Conservation (phyloP, 495 filamentous ascomycete species). For the Xylaria grammica region DNA sequence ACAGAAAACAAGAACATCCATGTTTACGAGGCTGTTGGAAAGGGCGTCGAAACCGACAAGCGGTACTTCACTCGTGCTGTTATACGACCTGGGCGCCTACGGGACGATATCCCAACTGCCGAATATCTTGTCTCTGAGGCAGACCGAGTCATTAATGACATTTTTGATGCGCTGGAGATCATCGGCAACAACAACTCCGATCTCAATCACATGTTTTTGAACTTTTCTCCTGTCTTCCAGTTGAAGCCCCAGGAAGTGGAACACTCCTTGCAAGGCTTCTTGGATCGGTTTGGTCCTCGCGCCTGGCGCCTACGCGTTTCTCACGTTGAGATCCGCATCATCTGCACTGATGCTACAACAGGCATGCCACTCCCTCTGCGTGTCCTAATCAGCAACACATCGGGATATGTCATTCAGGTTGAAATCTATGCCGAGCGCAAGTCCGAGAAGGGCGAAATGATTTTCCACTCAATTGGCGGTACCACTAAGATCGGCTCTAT, state of each 20-base stretch:
- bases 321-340: conserved; percentile 96
- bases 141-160: conserved; percentile 95
- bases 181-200: conserved; percentile 99
- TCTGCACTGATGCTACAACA: conserved; percentile 88
- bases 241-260: conserved; percentile 89
- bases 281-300: conserved; percentile 94
- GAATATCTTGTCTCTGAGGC: conserved; percentile 98
- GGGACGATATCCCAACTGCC: conserved; percentile 95
- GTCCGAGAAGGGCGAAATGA: conserved; percentile 94
- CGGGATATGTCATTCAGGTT: conserved; percentile 97
- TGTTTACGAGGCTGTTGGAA: conserved; percentile 95
- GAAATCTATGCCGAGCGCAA: conserved; percentile 98
- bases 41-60: conserved; percentile 92
- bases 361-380: conserved; percentile 90
- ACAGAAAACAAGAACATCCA: conserved; percentile 99
- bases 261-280: conserved; percentile 90
- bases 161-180: conserved; percentile 95
- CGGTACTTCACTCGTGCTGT: conserved; percentile 97
- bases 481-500: conserved; percentile 94
- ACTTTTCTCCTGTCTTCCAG: conserved; percentile 96
- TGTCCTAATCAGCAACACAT: conserved; percentile 97
- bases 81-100: conserved; percentile 87
- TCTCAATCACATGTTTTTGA: conserved; percentile 99
- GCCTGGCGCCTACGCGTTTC: conserved; percentile 97
- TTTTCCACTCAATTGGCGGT: conserved; percentile 97